Evolutionary conservation across 257 asterid genomes (phyloP).

Genomic region (Solanum rostratum): DNA sequence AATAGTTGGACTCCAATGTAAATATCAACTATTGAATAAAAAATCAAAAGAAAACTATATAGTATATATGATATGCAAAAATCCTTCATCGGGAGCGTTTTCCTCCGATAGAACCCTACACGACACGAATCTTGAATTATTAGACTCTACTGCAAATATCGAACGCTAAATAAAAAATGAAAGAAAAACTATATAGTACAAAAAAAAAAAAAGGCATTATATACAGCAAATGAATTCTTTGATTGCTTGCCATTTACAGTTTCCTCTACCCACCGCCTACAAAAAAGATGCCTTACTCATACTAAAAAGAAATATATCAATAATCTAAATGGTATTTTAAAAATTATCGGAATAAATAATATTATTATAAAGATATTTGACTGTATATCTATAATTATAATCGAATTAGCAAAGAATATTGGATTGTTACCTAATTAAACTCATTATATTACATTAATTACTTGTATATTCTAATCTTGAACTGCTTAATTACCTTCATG

Average conservation of each 20-base stretch:
- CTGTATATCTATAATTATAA: neutral
- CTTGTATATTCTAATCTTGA: neutral
- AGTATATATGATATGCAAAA: too few species aligned
- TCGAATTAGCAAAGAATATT: neutral
- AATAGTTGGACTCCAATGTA: too few species aligned
- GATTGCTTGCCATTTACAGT: neutral
- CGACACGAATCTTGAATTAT: too few species aligned
- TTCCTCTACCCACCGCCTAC: neutral
- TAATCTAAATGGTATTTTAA: neutral
- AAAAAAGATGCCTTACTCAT: neutral
- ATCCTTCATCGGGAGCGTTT: too few species aligned
- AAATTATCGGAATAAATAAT: neutral
- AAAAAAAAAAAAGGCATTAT: too few species aligned
- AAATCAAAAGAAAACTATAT: too few species aligned
- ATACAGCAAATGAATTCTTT: neutral
- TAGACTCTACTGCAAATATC: too few species aligned
- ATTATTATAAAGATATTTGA: neutral
- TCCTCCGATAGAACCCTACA: too few species aligned
- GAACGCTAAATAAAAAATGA: too few species aligned
- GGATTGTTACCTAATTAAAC: neutral
- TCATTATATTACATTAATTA: neutral
- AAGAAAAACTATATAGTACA: too few species aligned
- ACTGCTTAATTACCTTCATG: neutral
- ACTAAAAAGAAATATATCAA: too few species aligned
- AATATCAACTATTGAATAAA: too few species aligned